Evolutionary conservation across 495 filamentous ascomycete species (phyloP), one percentile per base, ranked within the genome.

Genomic region (Penicillium coprophilum): DNA sequence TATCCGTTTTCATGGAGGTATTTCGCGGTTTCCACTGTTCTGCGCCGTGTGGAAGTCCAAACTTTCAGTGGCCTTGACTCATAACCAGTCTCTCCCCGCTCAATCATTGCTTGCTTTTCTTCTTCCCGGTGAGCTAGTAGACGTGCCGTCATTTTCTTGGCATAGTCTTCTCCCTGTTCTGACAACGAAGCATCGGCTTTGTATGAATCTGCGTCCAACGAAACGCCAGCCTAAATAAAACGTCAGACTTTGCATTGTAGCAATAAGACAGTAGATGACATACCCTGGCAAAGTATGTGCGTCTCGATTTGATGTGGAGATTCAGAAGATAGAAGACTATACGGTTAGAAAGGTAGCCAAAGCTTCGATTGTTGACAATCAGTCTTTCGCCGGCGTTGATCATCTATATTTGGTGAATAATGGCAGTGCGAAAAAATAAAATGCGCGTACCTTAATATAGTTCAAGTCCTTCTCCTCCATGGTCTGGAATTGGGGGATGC

Each of bases 291-390:
- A 98, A 98, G 73, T 96, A 98, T 13, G 92, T 97, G 53, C 88
- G 87, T 48, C 93, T 82, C 21, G 87, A 87, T 67, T 97, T 97
- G 73, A 96, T 96, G 70, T 97, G 95, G 19, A 97, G 82, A 67
- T 99, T 99, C 57, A 96, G 87, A 38, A 99, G 81, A 69, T 97
- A 99, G 72, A 97, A 97, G 39, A 99, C 92, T 53, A 99, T 97
- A 40, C 94, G 83, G 67, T 97, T 89, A 17, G 91, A 93, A 31
- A 99, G 82, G 68, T 97, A 99, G 28, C 91, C 91, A 71, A 97
- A 97, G 63, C 85, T 89, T 66, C 92, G 88, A 60, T 97, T 96
- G 77, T 97, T 99, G 62, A 96, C 89, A 54, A 89, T 86, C 53
- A 97, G 83, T 45, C 86, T 77, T 69, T 95, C 86, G n/a, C 95